Conservation (phyloP, 306 rosid species). For the Medicago lupulina region DNA sequence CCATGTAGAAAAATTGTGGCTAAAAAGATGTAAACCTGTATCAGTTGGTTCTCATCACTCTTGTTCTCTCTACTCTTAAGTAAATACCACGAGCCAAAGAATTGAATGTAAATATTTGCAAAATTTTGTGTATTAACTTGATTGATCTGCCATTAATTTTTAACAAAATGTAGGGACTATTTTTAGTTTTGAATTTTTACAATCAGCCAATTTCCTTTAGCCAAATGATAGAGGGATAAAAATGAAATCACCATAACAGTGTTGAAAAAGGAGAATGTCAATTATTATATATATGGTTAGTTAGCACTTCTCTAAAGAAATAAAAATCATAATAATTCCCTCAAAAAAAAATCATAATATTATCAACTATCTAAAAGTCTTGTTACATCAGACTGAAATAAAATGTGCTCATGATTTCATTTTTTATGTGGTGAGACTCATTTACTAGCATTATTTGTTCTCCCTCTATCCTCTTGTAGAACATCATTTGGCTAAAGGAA, state of each 20-base stretch:
- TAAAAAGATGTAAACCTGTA: slow-evolving; percentile 8
- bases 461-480: too few relatives aligned
- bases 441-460: too few relatives aligned
- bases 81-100: slow-evolving; percentile 17
- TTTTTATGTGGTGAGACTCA: too few relatives aligned
- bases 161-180: neutral
- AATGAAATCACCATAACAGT: neutral
- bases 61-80: slow-evolving; percentile 8
- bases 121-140: neutral
- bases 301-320: too few relatives aligned
- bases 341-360: too few relatives aligned
- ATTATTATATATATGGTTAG: too few relatives aligned
- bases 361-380: too few relatives aligned
- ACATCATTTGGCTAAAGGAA: too few relatives aligned
- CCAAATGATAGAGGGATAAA: neutral
- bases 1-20: neutral
- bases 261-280: neutral
- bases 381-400: too few relatives aligned
- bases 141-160: neutral
- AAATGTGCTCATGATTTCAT: too few relatives aligned
- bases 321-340: too few relatives aligned
- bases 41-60: neutral
- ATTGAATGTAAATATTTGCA: slow-evolving; percentile 15
- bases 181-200: slow-evolving; percentile 1
- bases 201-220: neutral